A percentile compares a stretch with the other conserved stretches of the same genome.
Conservation (phyloP, 768 basidiomycete genomes). For the Suillus paluster region DNA sequence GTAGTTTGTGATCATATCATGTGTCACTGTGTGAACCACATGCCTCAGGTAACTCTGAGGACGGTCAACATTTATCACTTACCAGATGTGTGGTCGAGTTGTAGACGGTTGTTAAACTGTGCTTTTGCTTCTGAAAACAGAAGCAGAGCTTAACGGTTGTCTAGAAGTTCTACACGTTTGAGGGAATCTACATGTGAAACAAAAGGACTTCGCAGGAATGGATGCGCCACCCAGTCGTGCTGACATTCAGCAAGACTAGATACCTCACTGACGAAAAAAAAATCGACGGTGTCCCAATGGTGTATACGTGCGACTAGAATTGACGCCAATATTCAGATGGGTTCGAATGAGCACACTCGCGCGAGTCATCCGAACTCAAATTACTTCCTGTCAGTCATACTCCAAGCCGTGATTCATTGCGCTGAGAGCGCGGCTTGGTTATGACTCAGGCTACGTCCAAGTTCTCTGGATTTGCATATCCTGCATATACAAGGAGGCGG, state of each 20-base stretch:
- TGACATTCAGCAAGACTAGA: background rate
- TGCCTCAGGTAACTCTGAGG: too few relatives aligned
- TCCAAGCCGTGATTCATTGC: constrained; percentile 67
- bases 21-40: too few relatives aligned
- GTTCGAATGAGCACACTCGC: background rate
- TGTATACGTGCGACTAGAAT: constrained; percentile 49
- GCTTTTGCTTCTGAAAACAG: background rate
- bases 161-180: background rate
- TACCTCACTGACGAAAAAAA: background rate
- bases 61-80: too few relatives aligned
- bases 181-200: background rate
- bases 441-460: constrained; percentile 73
- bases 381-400: constrained; percentile 11
- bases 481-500: constrained; percentile 58
- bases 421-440: constrained; percentile 67
- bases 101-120: background rate
- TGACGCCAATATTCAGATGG: constrained; percentile 36
- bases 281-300: background rate
- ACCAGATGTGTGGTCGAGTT: background rate
- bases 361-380: background rate
- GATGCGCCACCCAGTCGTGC: background rate
- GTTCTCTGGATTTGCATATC: constrained; percentile 69
- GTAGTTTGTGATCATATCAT: too few relatives aligned
- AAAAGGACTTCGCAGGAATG: background rate
- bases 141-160: background rate